Evolutionary conservation across 768 basidiomycete species (phyloP), one percentile per base, ranked within the genome.

Genomic region (Rhizopogon vulgaris): DNA sequence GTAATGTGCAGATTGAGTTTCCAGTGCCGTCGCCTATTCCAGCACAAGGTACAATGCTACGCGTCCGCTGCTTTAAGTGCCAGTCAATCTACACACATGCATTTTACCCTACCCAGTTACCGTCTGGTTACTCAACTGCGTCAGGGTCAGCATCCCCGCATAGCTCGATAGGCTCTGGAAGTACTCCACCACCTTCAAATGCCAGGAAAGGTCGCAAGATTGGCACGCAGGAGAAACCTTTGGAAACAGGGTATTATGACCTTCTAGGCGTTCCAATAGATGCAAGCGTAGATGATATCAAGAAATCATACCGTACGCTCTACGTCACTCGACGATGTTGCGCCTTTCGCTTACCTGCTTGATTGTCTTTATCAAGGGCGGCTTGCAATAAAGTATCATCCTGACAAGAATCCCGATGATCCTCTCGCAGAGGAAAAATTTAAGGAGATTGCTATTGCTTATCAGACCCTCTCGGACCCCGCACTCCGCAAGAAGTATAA

Each of bases 161-260:
- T 32, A 34, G 4, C 14, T 14, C 45, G 32, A 46, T 15, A 34
- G 40, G 40, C 38, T 63, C 56, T 27, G 61, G 62, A 22, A 49
- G 60, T 22, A 58, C 50, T 53, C 62, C 58, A 49, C 55, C 36
- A 36, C 56, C 39, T 61, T 14, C 41, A 8, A 48, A 37, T 28
- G 3, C 39, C 14, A 65, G 78, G 45, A 84, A 78, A 63, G 78
- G 82, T 9, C 72, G 91, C 54, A 90, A 88, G 75, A 90, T 92
- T 56, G 91, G 91, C 1, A 90, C 91, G 15, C 90, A 94, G 65
- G 90, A 91, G 55, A 77, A 82, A 50, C 93, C 92, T 6, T 71
- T 95, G 36, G 92, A 95, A 63, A 93, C 87, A 0, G 84, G 78
- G n/a, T 94, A 94, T 69, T 95, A 94, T 61, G 91, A 95, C 63